phyloP scores from a whole-genome alignment of 202 grass and related monocot genomes.

The Schoenoplectus triqueter region DNA sequence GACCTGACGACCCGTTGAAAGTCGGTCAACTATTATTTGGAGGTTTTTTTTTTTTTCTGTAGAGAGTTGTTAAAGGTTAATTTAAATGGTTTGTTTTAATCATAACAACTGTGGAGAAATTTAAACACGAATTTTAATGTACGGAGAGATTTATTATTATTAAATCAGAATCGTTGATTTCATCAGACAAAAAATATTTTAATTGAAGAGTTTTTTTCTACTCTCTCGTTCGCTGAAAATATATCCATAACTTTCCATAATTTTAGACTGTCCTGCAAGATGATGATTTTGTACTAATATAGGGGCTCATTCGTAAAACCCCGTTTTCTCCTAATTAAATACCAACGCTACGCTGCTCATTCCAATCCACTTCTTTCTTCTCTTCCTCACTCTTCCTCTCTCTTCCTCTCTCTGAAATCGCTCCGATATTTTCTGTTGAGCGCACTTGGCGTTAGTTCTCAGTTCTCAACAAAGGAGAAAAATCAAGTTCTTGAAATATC shows the following conservation, averaged over 20 bases:
- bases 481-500: not conserved
- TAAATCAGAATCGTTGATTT: too few species aligned
- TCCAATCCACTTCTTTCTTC: not conserved
- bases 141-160: too few species aligned
- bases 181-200: too few species aligned
- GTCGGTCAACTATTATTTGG: too few species aligned
- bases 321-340: not conserved
- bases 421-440: not conserved
- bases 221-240: not conserved
- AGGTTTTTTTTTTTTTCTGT: too few species aligned
- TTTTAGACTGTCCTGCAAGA: not conserved
- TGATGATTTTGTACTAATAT: not conserved
- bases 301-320: not conserved
- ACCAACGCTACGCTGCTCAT: slow-evolving; percentile 9
- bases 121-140: too few species aligned
- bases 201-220: too few species aligned
- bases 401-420: not conserved
- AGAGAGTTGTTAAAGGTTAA: too few species aligned
- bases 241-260: not conserved
- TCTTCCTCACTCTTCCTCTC: not conserved
- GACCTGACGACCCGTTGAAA: too few species aligned
- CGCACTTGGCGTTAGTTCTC: not conserved
- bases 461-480: slow-evolving; percentile 4
- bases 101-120: too few species aligned
- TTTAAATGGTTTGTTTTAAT: too few species aligned